phyloP scores from a whole-genome alignment of 805 yeast species.

The Brettanomyces naardenensis region DNA sequence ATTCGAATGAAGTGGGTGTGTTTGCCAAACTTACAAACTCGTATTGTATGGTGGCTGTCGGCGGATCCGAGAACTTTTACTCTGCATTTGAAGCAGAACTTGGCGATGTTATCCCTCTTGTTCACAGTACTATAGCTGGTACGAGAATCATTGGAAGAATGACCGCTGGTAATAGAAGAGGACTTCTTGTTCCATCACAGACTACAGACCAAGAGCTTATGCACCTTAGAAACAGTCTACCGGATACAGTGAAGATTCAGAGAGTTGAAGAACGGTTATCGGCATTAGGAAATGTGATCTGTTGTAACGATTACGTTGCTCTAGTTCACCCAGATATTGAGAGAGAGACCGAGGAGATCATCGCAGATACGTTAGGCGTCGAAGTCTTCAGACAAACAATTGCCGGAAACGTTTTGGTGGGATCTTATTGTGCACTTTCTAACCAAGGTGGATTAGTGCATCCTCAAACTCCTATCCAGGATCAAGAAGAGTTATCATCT shows the following conservation, averaged over 20 bases:
- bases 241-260: constrained; percentile 92
- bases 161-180: constrained; percentile 98
- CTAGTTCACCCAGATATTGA: constrained; percentile 98
- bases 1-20: constrained; percentile 88
- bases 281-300: constrained; percentile 95
- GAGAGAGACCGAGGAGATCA: constrained; percentile 97
- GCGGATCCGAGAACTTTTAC: constrained; percentile 79
- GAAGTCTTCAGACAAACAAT: constrained; percentile 99
- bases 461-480: constrained; percentile 95
- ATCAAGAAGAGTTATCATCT: constrained; percentile 95
- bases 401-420: constrained; percentile 96
- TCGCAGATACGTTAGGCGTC: constrained; percentile 96
- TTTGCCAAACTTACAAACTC: constrained; percentile 93
- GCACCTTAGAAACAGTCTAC: constrained; percentile 93
- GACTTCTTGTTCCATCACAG: constrained; percentile 92
- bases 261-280: constrained; percentile 96
- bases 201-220: constrained; percentile 97
- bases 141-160: constrained; percentile 96
- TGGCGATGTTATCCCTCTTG: constrained; percentile 94
- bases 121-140: constrained; percentile 96
- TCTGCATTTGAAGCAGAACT: constrained; percentile 97
- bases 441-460: constrained; percentile 98
- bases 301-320: constrained; percentile 98
- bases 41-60: constrained; percentile 92
- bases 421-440: constrained; percentile 89